Evolutionary conservation across 805 yeast genomes (phyloP).

Genomic region (Yarrowia divulgata): DNA sequence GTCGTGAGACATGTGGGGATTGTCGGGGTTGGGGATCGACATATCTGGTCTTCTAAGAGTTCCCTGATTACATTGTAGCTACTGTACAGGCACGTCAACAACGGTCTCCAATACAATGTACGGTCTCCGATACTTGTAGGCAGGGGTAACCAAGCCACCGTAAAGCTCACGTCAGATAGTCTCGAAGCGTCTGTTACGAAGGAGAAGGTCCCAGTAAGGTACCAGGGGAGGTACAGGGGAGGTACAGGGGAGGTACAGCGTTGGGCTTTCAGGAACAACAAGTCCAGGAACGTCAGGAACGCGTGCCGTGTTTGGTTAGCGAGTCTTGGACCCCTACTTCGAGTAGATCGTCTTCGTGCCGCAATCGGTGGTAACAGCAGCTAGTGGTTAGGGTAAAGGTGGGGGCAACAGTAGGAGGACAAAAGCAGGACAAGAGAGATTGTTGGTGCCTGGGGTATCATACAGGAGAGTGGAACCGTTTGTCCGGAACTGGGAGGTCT

Average conservation of each 20-base stretch:
- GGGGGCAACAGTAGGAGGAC: background rate
- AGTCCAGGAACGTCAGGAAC: constrained; percentile 31
- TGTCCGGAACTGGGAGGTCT: no score
- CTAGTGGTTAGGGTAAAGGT: constrained; percentile 17
- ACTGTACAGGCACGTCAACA: no score
- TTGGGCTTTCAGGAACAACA: background rate
- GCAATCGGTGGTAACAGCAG: background rate
- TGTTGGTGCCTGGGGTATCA: no score
- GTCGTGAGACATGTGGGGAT: background rate
- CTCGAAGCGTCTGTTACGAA: background rate
- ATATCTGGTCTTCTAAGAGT: no score
- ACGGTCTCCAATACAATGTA: no score
- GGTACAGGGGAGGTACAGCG: background rate
- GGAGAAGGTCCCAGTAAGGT: background rate
- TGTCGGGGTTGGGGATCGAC: no score
- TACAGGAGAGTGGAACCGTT: no score
- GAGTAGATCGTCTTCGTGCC: background rate
- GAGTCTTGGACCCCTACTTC: background rate
- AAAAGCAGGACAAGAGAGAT: background rate
- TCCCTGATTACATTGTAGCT: no score
- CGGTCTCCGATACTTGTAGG: background rate
- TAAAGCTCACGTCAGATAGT: background rate
- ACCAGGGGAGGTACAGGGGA: constrained; percentile 6
- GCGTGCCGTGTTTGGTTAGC: constrained; percentile 25
- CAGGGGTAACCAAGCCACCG: background rate